Conservation (phyloP, 1,139 yeast genomes). For the Komagataea norvegica region DNA sequence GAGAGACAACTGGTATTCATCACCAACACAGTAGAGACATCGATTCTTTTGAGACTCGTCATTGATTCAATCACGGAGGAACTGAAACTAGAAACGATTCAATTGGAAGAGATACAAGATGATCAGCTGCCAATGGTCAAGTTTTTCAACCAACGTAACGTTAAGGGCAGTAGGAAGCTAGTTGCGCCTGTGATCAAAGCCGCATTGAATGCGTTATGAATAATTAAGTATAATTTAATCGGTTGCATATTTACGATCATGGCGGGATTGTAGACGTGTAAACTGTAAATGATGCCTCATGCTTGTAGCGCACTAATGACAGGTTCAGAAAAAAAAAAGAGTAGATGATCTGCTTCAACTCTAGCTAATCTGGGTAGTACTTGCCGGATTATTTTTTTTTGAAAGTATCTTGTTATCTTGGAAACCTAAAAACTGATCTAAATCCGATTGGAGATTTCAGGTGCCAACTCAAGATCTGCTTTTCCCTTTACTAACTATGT, state of each 20-base stretch:
- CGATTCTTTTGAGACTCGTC: slow-evolving; percentile 28
- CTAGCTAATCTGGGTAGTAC: no score
- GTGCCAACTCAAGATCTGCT: no score
- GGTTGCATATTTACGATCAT: neutral
- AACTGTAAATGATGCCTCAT: no score
- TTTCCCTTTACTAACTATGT: no score
- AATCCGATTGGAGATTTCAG: no score
- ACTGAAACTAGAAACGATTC: slow-evolving; percentile 31
- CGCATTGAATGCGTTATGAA: slow-evolving; percentile 17
- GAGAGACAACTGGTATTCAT: slow-evolving; percentile 52
- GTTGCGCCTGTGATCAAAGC: slow-evolving; percentile 33
- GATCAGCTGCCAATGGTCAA: slow-evolving; percentile 25
- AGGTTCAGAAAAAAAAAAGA: no score
- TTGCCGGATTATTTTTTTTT: no score
- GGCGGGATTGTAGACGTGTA: no score
- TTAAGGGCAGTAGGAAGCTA: slow-evolving; percentile 72
- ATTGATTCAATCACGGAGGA: slow-evolving; percentile 29
- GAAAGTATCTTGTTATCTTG: no score
- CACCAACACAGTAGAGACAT: slow-evolving; percentile 22
- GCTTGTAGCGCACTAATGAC: no score
- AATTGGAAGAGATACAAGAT: slow-evolving; percentile 4
- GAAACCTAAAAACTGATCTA: no score
- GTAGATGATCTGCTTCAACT: no score
- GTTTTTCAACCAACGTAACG: slow-evolving; percentile 47
- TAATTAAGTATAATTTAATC: neutral